phyloP scores from a whole-genome alignment of 192 early-diverging fungal genomes.

The Umbelopsis sp. region DNA sequence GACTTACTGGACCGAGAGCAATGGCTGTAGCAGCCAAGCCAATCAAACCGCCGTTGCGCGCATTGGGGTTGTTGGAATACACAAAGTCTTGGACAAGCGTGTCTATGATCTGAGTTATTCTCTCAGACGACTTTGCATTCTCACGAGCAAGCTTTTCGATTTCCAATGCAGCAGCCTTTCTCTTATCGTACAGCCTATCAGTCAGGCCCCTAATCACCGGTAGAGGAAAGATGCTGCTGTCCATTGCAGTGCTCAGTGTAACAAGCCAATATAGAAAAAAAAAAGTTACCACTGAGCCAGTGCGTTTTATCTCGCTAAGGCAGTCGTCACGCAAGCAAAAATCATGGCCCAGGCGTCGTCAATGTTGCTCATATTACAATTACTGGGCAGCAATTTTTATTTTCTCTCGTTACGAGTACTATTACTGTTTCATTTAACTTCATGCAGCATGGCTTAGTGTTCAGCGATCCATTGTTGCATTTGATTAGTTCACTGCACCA shows the following conservation, averaged over 20 bases:
- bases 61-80: slow-evolving; percentile 82
- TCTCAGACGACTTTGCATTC: slow-evolving; percentile 58
- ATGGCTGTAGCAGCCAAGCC: slow-evolving; percentile 87
- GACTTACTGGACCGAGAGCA: slow-evolving; percentile 75
- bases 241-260: slow-evolving; percentile 21
- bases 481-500: too few relatives aligned
- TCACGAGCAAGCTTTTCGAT: slow-evolving; percentile 86
- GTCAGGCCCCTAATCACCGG: slow-evolving; percentile 71
- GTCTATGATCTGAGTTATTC: slow-evolving; percentile 73
- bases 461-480: too few relatives aligned
- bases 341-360: too few relatives aligned
- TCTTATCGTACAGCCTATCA: slow-evolving; percentile 94
- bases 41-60: slow-evolving; percentile 93
- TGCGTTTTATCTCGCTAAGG: not conserved
- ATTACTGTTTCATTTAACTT: too few relatives aligned
- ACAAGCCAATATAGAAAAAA: not conserved
- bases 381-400: too few relatives aligned
- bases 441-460: too few relatives aligned
- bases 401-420: too few relatives aligned
- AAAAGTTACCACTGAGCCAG: not conserved
- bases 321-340: too few relatives aligned
- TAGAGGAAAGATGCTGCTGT: slow-evolving; percentile 27
- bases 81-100: slow-evolving; percentile 87
- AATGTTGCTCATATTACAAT: too few relatives aligned
- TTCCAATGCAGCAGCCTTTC: slow-evolving; percentile 89